These are phyloP conservation scores for Nicotiana tabacum DNA, from an alignment of 257 asterid species.

Conservation along the genomic window DNA sequence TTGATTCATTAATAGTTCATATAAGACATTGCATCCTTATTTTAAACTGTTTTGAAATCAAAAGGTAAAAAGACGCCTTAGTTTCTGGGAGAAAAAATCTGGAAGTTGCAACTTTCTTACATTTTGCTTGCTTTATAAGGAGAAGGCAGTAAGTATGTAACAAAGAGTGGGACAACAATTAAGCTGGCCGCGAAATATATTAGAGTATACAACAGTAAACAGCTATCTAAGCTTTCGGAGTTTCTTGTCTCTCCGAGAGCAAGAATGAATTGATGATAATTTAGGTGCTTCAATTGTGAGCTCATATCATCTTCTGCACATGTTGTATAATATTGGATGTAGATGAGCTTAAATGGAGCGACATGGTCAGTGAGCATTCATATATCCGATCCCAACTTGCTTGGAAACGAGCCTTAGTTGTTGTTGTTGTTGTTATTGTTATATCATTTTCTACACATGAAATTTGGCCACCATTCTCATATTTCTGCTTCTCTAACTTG, in stretches of 20 bases:
- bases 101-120: background rate
- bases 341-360: background rate
- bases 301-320: background rate
- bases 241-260: background rate
- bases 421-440: background rate
- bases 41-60: background rate
- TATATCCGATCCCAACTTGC: background rate
- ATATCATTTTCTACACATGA: background rate
- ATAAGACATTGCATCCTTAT: background rate
- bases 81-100: background rate
- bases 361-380: background rate
- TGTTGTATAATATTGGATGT: background rate
- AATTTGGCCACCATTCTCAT: background rate
- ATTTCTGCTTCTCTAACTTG: conserved; percentile 1
- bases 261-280: background rate
- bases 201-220: background rate
- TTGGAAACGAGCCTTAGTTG: background rate
- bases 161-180: background rate
- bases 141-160: background rate
- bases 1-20: background rate
- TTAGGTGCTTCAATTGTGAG: background rate
- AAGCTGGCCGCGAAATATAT: background rate
- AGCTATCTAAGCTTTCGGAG: background rate
- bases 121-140: background rate
- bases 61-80: background rate